Percentiles rank a stretch among this genome's conserved stretches.
These are phyloP conservation scores for Cytospora leucostoma DNA, from an alignment of 2,329 filamentous ascomycete species.

Conservation along the genomic window DNA sequence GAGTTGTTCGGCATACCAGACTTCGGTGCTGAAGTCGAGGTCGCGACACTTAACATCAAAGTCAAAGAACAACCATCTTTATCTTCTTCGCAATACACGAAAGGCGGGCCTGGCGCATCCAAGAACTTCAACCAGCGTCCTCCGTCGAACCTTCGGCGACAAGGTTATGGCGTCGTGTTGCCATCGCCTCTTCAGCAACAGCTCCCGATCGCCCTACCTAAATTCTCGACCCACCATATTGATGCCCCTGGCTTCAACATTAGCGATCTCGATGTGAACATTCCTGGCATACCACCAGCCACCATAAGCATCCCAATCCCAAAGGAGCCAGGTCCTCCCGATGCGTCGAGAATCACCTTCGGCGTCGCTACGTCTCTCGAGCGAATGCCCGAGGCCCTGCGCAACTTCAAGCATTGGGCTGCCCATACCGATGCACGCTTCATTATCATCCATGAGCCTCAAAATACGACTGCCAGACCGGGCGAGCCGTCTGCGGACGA, in stretches of 20 bases:
- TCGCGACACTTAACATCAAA: slow-evolving; percentile 24
- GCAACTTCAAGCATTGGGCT: slow-evolving; percentile 28
- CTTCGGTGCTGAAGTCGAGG: slow-evolving; percentile 21
- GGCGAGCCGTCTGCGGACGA: slow-evolving; percentile 23
- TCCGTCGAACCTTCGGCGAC: not conserved
- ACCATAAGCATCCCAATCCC: slow-evolving; percentile 21
- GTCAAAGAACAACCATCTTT: slow-evolving; percentile 12
- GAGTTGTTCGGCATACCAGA: slow-evolving; percentile 24
- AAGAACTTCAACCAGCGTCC: not conserved
- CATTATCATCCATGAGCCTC: slow-evolving; percentile 26
- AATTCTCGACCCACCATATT: slow-evolving; percentile 20
- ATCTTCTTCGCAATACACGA: not conserved
- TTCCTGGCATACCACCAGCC: slow-evolving; percentile 21
- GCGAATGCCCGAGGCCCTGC: slow-evolving; percentile 25
- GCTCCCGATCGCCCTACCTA: slow-evolving; percentile 25
- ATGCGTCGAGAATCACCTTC: slow-evolving; percentile 27
- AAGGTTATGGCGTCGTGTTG: slow-evolving; percentile 9
- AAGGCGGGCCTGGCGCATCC: slow-evolving; percentile 6
- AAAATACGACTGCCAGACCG: slow-evolving; percentile 21
- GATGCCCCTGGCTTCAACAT: slow-evolving; percentile 20
- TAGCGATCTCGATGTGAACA: slow-evolving; percentile 14
- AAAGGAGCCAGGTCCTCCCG: slow-evolving; percentile 10
- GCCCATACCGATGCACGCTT: slow-evolving; percentile 26
- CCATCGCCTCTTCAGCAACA: slow-evolving; percentile 23
- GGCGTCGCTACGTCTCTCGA: slow-evolving; percentile 27